Evolutionary conservation across 1,139 yeast genomes (phyloP).

Genomic region (Suhomyces taliae): DNA sequence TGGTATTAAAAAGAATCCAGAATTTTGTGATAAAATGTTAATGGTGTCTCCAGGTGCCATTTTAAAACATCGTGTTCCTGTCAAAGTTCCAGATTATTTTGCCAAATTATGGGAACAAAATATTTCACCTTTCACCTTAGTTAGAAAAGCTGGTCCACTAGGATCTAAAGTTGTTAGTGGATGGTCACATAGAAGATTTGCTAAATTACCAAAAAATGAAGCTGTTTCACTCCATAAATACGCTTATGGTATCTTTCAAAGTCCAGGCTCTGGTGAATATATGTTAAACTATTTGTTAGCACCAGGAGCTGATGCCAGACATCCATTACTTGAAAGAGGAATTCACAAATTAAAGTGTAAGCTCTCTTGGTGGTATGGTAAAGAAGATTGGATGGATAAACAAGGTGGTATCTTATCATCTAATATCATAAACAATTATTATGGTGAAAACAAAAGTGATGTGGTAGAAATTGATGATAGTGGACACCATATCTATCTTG

Average conservation of each 20-base stretch:
- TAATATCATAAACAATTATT: slow-evolving; percentile 30
- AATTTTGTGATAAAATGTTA: slow-evolving; percentile 46
- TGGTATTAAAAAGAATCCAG: slow-evolving; percentile 42
- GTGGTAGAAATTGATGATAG: slow-evolving; percentile 51
- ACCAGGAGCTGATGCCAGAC: slow-evolving; percentile 75
- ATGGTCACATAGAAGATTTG: slow-evolving; percentile 72
- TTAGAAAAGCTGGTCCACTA: slow-evolving; percentile 60
- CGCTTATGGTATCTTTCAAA: slow-evolving; percentile 68
- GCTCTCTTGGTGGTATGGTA: slow-evolving; percentile 70
- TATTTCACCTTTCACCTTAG: slow-evolving; percentile 67
- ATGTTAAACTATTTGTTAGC: slow-evolving; percentile 65
- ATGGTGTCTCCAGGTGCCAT: slow-evolving; percentile 71
- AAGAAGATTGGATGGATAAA: slow-evolving; percentile 75
- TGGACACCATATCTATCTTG: slow-evolving; percentile 75
- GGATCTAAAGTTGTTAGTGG: slow-evolving; percentile 75
- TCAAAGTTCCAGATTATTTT: slow-evolving; percentile 62
- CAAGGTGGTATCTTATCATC: slow-evolving; percentile 53
- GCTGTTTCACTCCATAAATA: slow-evolving; percentile 61
- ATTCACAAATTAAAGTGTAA: slow-evolving; percentile 51
- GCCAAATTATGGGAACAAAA: slow-evolving; percentile 66
- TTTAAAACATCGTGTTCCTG: slow-evolving; percentile 41
- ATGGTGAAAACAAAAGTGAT: slow-evolving; percentile 32
- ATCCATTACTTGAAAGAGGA: slow-evolving; percentile 54
- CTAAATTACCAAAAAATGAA: slow-evolving; percentile 37
- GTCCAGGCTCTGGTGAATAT: slow-evolving; percentile 75